Evolutionary conservation across 2,329 filamentous ascomycete species (phyloP).

Genomic region (Monilinia laxa): DNA sequence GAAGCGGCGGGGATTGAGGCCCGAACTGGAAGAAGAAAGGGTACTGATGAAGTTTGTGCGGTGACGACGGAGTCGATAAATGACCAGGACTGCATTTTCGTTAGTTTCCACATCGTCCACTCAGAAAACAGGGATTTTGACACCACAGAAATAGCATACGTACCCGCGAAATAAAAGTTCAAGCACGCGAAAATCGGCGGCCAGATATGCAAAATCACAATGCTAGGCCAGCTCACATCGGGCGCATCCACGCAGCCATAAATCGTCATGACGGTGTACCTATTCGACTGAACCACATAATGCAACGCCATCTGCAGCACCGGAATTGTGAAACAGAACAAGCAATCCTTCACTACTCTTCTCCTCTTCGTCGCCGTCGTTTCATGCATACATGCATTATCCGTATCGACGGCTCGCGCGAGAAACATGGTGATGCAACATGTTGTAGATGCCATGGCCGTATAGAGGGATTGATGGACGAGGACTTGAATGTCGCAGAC

Average conservation of each 20-base stretch:
- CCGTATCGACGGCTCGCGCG: slow-evolving; percentile 59
- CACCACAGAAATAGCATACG: slow-evolving; percentile 38
- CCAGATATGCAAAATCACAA: slow-evolving; percentile 57
- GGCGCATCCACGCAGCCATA: slow-evolving; percentile 57
- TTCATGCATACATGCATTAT: slow-evolving; percentile 52
- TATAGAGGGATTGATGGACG: slow-evolving; percentile 52
- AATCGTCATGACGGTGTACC: slow-evolving; percentile 59
- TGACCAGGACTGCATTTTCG: slow-evolving; percentile 51
- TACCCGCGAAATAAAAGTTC: slow-evolving; percentile 58
- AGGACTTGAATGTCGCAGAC: slow-evolving; percentile 66
- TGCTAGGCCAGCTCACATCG: slow-evolving; percentile 56
- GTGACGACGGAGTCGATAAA: slow-evolving; percentile 61
- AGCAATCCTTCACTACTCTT: slow-evolving; percentile 50
- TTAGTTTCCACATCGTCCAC: background rate
- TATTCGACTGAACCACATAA: slow-evolving; percentile 57
- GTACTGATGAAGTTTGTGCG: slow-evolving; percentile 57
- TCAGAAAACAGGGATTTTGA: background rate
- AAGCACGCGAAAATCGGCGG: slow-evolving; percentile 53
- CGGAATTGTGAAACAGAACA: slow-evolving; percentile 57
- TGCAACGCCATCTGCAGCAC: slow-evolving; percentile 55
- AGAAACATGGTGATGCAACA: slow-evolving; percentile 60
- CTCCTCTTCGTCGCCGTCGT: slow-evolving; percentile 49
- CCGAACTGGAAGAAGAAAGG: slow-evolving; percentile 50
- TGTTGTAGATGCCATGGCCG: slow-evolving; percentile 53
- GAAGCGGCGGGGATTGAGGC: slow-evolving; percentile 59